Evolutionary conservation across 305 asterid species (phyloP), one percentile per base, ranked within the genome.

Genomic region (Fraxinus greggii): DNA sequence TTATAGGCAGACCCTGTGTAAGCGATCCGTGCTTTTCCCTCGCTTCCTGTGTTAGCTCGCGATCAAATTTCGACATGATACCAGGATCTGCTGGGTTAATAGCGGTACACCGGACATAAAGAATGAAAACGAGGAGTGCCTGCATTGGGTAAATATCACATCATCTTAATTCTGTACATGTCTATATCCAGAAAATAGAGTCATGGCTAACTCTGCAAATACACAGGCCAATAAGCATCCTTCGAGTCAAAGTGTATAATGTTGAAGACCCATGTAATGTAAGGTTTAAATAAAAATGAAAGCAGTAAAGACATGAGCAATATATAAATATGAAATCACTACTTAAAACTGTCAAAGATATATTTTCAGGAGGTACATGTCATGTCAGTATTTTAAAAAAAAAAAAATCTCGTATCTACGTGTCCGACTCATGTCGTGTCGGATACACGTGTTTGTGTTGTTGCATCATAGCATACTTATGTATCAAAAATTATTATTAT

Each of bases 81-180:
- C 99, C 99, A 32, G 99, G 98, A 85, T 94, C 99, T 29, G 99
- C 98, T 8, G 99, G 99, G 89, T 97, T 94, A 83, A 97, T 97
- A 81, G 99, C 99, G 70, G 99, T 94, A 77, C 91, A 88, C 51
- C 99, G 94, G 75, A 89, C 98, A 84, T 97, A 97, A 28, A 97
- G 96, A 88, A 94, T 83, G 89, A 97, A 97, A 48, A 97, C 99
- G 84, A 88, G 85, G 69, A 93, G 88, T 51, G 95, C 99, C 99
- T 97, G 91, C 90, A 88, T 78, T 85, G 56, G 76, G 80, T 56
- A 79, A 61, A 76, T 82, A 36, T 75, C 74, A 74, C 59, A 59
- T 17, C 69, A 61, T 56, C 83, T 36, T 21, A 76, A 74, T 74
- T 72, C 17, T 3, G 2, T 61, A 33, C 15, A 24, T 32, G 33